A percentile compares a stretch with the other conserved stretches of the same genome.
Evolutionary conservation across 2,329 filamentous ascomycete species (phyloP).

Genomic region (Penicillium griseofulvum): DNA sequence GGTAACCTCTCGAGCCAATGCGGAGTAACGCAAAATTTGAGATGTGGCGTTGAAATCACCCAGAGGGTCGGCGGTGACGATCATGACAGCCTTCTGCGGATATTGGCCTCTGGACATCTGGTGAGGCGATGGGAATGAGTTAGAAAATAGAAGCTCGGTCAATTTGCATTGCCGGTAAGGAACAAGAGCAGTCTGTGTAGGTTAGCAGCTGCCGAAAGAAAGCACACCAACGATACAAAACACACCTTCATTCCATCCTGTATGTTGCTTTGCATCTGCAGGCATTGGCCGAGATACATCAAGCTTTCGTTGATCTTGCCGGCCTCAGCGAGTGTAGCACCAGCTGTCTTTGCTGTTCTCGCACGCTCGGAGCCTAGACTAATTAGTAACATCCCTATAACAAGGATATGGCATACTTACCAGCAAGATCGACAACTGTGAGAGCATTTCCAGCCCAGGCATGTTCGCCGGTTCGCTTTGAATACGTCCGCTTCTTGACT

Average conservation of each 20-base stretch:
- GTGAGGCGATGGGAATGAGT: conserved; percentile 70
- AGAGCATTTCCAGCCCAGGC: conserved; percentile 75
- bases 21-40: conserved; percentile 91
- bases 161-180: conserved; percentile 82
- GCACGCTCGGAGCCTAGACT: conserved; percentile 74
- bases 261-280: conserved; percentile 88
- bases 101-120: conserved; percentile 54
- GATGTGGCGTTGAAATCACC: conserved; percentile 97
- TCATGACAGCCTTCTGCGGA: conserved; percentile 89
- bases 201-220: conserved; percentile 13
- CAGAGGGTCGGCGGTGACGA: conserved; percentile 87
- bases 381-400: conserved; percentile 17
- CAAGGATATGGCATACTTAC: conserved; percentile 41
- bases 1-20: conserved; percentile 86
- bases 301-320: conserved; percentile 98
- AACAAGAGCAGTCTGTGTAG: conserved; percentile 63
- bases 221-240: not conserved
- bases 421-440: conserved; percentile 88
- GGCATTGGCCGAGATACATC: conserved; percentile 96
- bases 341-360: conserved; percentile 88
- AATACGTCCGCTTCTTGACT: conserved; percentile 71
- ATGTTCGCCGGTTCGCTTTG: conserved; percentile 51
- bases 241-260: conserved; percentile 70
- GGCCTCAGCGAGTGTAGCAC: conserved; percentile 86
- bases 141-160: conserved; percentile 82